Conservation (phyloP, 495 filamentous ascomycete species). For the Amphirosellinia nigrospora region DNA sequence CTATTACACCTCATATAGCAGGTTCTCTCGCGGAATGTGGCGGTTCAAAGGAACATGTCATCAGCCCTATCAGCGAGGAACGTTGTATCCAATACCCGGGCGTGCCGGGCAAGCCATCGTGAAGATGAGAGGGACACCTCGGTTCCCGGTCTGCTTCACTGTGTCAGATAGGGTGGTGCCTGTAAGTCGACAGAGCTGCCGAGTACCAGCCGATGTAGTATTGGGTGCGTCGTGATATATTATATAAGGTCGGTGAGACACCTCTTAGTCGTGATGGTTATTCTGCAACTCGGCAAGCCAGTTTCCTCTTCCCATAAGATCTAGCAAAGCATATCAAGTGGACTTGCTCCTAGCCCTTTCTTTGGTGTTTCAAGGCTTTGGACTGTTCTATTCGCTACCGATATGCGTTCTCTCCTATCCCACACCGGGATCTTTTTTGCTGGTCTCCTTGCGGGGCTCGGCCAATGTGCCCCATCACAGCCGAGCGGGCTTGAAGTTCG, state of each 20-base stretch:
- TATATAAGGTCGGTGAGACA: conserved; percentile 20
- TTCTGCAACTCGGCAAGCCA: neutral
- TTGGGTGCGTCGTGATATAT: neutral
- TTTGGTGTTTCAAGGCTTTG: neutral
- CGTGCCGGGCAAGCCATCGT: conserved; percentile 15
- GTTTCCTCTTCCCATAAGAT: neutral
- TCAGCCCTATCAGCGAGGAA: neutral
- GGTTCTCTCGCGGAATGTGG: conserved; percentile 2
- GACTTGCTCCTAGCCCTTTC: neutral
- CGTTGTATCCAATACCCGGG: conserved; percentile 9
- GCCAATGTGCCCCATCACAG: conserved; percentile 17
- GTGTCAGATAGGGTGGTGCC: neutral
- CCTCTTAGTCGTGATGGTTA: neutral
- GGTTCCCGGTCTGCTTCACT: neutral
- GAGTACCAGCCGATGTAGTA: neutral
- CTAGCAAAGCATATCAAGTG: neutral
- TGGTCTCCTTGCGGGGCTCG: conserved; percentile 18
- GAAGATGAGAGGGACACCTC: neutral
- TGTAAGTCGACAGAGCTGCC: neutral
- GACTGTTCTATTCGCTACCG: neutral
- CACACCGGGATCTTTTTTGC: conserved; percentile 5
- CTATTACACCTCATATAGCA: neutral
- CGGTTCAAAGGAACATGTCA: neutral
- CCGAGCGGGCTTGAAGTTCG: conserved; percentile 8
- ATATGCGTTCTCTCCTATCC: conserved; percentile 12